Evolutionary conservation across 805 yeast genomes (phyloP), one percentile per base, ranked within the genome.

Genomic region (Allodekkera sacchari): DNA sequence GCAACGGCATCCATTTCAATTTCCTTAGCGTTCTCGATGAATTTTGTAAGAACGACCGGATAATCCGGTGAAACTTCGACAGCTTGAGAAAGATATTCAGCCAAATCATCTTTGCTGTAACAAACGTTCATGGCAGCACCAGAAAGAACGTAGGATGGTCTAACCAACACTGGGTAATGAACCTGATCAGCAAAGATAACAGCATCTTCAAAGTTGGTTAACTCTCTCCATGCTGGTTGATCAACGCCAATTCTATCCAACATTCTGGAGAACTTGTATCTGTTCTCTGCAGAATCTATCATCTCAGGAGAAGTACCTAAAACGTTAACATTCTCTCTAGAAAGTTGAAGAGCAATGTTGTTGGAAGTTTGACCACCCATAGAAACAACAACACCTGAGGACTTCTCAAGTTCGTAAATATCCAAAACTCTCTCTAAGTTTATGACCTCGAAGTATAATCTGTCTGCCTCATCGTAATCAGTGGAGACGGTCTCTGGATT

Each of bases 71-170:
- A 89, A 39, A 89, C 97, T 45, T 87, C 95, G 35, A 84, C 96
- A 34, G 98, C 98, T 59, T 92, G 95, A 37, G 82, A 71, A 57
- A 89, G 68, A 59, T 85, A 87, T 11, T 81, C 74, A 28, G 82
- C 94, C 54, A 89, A 69, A 55, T 89, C 97, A 47, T 80, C 92
- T 52, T 73, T 71, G 20, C 95, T 77, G 66, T 87, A 85, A 35
- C 88, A 95, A 27, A 95, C 87, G 64, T 87, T 87, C 98, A 89
- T 89, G 36, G 98, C 98, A 46, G 98, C 98, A 66, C 98, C 98
- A 26, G 96, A 85, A 41, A 89, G 67, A 24, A 89, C 98, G 54
- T 89, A 89, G 16, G 96, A 88, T 19, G 98, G 98, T 68, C 98
- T 84, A 31, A 89, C 97, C 47, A 89, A 68, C 24, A 89, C 97